A percentile compares a stretch with the other conserved stretches of the same genome.
These are phyloP conservation scores for Scalesia atractyloides DNA, from an alignment of 129 eudicot genomes.

Conservation along the genomic window DNA sequence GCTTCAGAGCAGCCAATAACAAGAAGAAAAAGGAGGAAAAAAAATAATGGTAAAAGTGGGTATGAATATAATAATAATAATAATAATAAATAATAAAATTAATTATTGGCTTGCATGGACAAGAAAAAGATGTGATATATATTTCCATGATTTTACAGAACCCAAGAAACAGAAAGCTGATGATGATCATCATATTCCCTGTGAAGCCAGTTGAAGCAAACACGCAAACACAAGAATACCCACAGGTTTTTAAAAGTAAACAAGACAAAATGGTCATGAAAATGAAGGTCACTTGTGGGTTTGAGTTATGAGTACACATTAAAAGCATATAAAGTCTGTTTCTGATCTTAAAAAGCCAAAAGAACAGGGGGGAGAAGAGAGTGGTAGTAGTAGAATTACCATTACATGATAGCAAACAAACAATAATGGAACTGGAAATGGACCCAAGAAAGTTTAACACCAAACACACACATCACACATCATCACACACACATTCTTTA, in stretches of 20 bases:
- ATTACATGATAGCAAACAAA: neutral
- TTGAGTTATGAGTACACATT: conserved; percentile 38
- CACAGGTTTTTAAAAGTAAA: conserved; percentile 44
- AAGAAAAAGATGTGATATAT: conserved; percentile 42
- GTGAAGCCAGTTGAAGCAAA: conserved; percentile 23
- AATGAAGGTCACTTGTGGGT: conserved; percentile 52
- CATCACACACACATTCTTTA: conserved; percentile 3
- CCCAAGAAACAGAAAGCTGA: conserved; percentile 68
- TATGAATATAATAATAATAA: no score
- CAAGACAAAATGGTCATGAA: conserved; percentile 47
- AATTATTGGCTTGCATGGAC: conserved; percentile 58
- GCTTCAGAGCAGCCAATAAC: conserved; percentile 46
- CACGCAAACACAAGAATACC: conserved; percentile 52
- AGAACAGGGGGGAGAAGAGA: conserved; percentile 27
- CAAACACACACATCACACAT: neutral
- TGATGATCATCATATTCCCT: conserved; percentile 47
- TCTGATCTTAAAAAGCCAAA: conserved; percentile 46
- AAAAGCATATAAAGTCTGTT: conserved; percentile 46
- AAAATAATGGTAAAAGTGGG: neutral
- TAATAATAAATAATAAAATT: conserved; percentile 39
- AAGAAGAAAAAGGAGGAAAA: conserved; percentile 23
- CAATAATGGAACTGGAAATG: conserved; percentile 43
- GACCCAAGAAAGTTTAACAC: conserved; percentile 43
- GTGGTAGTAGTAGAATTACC: conserved; percentile 15
- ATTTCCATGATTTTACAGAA: conserved; percentile 50